phyloP scores from a whole-genome alignment of 2,329 filamentous ascomycete species.

The Cercospora sesami region DNA sequence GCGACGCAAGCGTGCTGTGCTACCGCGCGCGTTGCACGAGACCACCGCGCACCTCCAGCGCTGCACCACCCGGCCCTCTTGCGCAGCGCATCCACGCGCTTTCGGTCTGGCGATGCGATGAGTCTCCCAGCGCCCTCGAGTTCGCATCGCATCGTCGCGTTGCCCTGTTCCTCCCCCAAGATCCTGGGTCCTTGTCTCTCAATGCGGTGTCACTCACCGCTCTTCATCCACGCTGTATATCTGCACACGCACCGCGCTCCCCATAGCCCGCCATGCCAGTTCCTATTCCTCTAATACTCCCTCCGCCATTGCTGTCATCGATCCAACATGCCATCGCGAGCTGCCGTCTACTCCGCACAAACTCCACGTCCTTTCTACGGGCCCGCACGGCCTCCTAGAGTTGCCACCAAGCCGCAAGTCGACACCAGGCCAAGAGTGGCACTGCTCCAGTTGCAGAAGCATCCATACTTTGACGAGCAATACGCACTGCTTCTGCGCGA shows the following conservation, averaged over 20 bases:
- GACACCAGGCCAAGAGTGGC: conserved; percentile 15
- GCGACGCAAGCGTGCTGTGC: conserved; percentile 1
- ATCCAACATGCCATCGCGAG: conserved; percentile 21
- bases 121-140: background rate
- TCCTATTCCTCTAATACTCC: conserved; percentile 6
- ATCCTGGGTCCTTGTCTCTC: conserved; percentile 19
- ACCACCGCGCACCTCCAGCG: conserved; percentile 12
- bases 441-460: conserved; percentile 27
- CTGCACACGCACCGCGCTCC: conserved; percentile 5
- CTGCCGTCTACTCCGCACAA: conserved; percentile 19
- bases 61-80: conserved; percentile 9
- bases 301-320: conserved; percentile 7
- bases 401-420: background rate
- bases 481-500: conserved; percentile 16
- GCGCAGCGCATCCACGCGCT: conserved; percentile 19
- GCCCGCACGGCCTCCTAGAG: conserved; percentile 13
- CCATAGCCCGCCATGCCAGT: conserved; percentile 9
- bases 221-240: conserved; percentile 12
- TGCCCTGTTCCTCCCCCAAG: conserved; percentile 8
- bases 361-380: conserved; percentile 19
- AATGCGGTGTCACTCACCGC: conserved; percentile 24
- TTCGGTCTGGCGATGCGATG: conserved; percentile 3
- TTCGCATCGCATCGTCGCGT: background rate
- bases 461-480: conserved; percentile 24
- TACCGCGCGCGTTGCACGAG: conserved; percentile 2